Evolutionary conservation across 495 filamentous ascomycete species (phyloP).

Genomic region (Pseudomonodictys pantanalensis): DNA sequence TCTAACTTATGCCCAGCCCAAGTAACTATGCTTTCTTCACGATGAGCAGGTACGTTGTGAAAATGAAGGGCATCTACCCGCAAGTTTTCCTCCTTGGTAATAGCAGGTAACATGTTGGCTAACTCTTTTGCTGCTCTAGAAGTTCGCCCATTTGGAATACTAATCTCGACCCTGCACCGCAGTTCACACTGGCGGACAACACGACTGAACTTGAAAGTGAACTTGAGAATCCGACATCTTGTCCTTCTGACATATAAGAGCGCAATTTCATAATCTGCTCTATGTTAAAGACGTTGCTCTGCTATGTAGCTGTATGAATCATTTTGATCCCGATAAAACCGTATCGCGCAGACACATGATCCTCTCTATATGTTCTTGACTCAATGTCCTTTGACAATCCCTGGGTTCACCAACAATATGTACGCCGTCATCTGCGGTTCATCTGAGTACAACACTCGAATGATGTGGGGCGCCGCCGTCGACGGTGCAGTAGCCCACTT

Average conservation of each 20-base stretch:
- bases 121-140: conserved; percentile 2
- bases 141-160: conserved; percentile 2
- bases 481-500: no score
- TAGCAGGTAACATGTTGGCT: neutral
- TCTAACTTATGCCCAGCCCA: conserved; percentile 2
- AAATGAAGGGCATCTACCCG: neutral
- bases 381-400: no score
- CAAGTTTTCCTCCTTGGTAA: neutral
- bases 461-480: no score
- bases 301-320: no score
- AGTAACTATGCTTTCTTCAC: conserved; percentile 1
- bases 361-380: no score
- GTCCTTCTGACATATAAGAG: conserved; percentile 2
- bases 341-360: no score
- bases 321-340: no score
- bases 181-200: neutral
- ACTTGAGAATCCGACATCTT: conserved; percentile 1
- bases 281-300: no score
- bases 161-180: neutral
- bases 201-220: neutral
- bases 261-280: no score
- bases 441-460: no score
- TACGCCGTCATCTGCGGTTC: no score
- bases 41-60: neutral
- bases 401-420: no score